Evolutionary conservation across 306 rosid species (phyloP).

Genomic region (Cucurbita maxima): DNA sequence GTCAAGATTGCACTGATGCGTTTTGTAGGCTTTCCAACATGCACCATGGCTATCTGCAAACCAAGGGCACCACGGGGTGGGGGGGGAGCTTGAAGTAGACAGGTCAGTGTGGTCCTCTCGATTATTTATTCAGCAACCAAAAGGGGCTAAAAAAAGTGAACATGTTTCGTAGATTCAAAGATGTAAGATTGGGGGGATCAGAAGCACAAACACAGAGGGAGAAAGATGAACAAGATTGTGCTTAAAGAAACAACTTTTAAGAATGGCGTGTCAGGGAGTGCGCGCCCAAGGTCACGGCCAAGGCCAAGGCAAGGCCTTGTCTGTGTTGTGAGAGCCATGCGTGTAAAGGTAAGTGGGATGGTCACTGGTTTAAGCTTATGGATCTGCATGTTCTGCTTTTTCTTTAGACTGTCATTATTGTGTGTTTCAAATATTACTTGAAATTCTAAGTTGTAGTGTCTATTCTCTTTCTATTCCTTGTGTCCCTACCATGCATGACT

Average conservation of each 20-base stretch:
- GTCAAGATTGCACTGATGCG: not conserved
- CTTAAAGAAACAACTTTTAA: constrained; percentile 4
- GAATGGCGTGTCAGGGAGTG: not conserved
- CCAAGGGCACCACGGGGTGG: not conserved
- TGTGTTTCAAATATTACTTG: not conserved
- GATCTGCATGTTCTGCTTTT: not conserved
- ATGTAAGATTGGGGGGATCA: not conserved
- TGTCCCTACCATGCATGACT: not conserved
- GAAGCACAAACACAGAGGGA: not conserved
- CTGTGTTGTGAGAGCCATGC: constrained; percentile 3
- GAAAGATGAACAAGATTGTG: not conserved
- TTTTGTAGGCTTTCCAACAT: not conserved
- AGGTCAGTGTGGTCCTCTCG: constrained; percentile 9
- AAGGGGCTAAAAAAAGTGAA: not conserved
- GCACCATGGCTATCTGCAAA: constrained; percentile 1
- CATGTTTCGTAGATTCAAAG: constrained; percentile 2
- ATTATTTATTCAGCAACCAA: constrained; percentile 8
- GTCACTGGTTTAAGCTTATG: not conserved
- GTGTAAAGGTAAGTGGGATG: not conserved
- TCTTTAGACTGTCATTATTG: not conserved
- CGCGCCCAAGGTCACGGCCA: not conserved
- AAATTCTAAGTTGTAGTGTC: not conserved
- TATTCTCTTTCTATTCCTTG: not conserved
- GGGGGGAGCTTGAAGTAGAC: constrained; percentile 1
- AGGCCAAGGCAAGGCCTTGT: not conserved